These are phyloP conservation scores for Polytrichum commune DNA, from an alignment of 225 moss, liverwort and hornwort species.

Conservation along the genomic window DNA sequence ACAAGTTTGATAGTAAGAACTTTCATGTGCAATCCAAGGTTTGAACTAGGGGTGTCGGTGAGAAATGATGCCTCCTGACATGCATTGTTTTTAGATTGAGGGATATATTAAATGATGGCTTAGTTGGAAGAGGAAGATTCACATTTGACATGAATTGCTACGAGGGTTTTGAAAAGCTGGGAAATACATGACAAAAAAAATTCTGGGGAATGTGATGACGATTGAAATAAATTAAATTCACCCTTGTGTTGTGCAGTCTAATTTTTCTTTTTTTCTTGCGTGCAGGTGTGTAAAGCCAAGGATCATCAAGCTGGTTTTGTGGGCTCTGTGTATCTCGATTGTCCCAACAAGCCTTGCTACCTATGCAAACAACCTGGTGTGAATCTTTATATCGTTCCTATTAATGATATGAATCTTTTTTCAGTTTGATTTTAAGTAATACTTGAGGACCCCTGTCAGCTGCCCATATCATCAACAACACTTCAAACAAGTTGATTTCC, in stretches of 20 bases:
- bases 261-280: background rate
- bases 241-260: background rate
- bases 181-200: background rate
- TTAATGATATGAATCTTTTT: background rate
- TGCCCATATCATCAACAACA: too few species aligned
- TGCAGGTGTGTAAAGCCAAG: constrained; percentile 73
- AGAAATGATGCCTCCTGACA: background rate
- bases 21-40: background rate
- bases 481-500: too few species aligned
- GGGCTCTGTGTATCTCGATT: constrained; percentile 75
- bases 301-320: constrained; percentile 89
- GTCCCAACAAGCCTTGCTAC: constrained; percentile 88
- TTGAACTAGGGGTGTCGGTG: too few species aligned
- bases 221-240: too few species aligned
- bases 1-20: too few species aligned
- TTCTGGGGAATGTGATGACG: background rate
- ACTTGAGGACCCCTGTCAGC: too few species aligned
- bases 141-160: too few species aligned
- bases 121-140: too few species aligned
- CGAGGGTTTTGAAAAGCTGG: too few species aligned
- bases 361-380: constrained; percentile 82
- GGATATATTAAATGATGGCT: background rate
- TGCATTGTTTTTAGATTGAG: background rate
- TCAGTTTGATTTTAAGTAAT: too few species aligned
- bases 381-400: background rate